Base-by-base conservation (phyloP, 2,329 filamentous ascomycete species). In the Aspergillus sp. region DNA sequence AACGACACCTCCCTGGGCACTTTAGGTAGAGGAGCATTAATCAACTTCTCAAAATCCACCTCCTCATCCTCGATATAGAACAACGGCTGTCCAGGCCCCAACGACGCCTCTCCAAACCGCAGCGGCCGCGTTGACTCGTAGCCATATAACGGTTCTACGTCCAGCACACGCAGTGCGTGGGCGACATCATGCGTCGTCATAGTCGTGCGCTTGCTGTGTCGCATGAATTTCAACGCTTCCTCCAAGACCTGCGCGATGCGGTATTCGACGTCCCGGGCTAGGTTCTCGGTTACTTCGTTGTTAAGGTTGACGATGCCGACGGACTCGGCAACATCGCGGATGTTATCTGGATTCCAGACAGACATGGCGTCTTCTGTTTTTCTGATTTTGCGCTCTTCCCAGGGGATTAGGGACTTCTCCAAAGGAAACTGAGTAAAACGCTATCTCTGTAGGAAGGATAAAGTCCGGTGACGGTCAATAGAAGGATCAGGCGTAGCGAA, bases 11-110 rank as follows among this genome's bases (percentile, higher is more conserved):
- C 93, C 43, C 91, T 79, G 32, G 93, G 93, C 29, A 98, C 90
- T 68, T 94, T 96, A 28, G 93, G 93, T 55, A 98, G 71, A 4
- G 93, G 88, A 54, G 89, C 89, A 71, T 98, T 98, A 65, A 98
- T 96, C 56, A 98, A 75, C 74, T 97, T 97, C 73, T 98, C 93
- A 63, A 98, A 97, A 68, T 98, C 93, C 46, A 97, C 85, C 73
- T 98, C 93, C 63, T 98, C 93, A 65, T 98, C 93, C 63, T 98
- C 93, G 34, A 98, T 86, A 65, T 98, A 98, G 69, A 91, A 98
- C 26, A 98, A 73, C 45, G 91, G 89, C 69, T 98, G 93, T 7
- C 91, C 90, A 9, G 90, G 89, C 0, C 93, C 93, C 50, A 98
- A 74, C 48, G 87, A 94, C 3, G 93, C 93, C 69, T 98, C 93